Base-by-base conservation (phyloP, 768 basidiomycete species). In the Naganishia vaughanmartiniae region DNA sequence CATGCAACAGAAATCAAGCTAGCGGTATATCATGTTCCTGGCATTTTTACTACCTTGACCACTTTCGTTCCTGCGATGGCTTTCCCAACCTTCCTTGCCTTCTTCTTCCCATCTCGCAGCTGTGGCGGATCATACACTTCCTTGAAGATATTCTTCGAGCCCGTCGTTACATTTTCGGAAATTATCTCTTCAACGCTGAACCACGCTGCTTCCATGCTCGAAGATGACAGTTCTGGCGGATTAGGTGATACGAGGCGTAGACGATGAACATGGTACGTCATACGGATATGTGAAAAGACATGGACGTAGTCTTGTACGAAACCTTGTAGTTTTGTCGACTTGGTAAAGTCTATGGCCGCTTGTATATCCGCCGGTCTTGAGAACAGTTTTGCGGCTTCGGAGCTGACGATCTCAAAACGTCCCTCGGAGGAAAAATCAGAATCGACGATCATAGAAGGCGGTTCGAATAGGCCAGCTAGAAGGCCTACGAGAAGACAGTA, bases 221-320 rank as follows among this genome's bases (percentile, higher is more conserved):
- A 42, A 15, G 60, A 26, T 42, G 39, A 42, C 12, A 63, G 39
- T 45, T 26, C 42, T 12, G 60, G 60, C 17, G 30, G 60, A 26
- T 42, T 2, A 24, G 28, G n/a, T 30, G 60, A 42, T 11, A 17
- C 26, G 12, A 63, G 60, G 36, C 42, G 60, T 15, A 63, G 36
- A 10, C 60, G 42, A 63, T 63, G 60, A 5, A 81, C 74, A 58
- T 79, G 75, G 69, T 82, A 94, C 15, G 90, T 93, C 83, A 93
- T 92, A 75, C 84, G 87, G 77, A 94, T 90, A 78, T 97, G 93
- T 11, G 91, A 92, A 81, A 96, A 96, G 56, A 92, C 83, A 76
- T 95, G 93, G 3, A 88, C 69, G 45, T 94, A 87, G 70, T 89
- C 85, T 14, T 89, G 88, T 26, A 83, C 15, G 70, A 56, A 48